Evolutionary conservation across 148 eudicot species (phyloP).

Genomic region (Selenicereus undatus): DNA sequence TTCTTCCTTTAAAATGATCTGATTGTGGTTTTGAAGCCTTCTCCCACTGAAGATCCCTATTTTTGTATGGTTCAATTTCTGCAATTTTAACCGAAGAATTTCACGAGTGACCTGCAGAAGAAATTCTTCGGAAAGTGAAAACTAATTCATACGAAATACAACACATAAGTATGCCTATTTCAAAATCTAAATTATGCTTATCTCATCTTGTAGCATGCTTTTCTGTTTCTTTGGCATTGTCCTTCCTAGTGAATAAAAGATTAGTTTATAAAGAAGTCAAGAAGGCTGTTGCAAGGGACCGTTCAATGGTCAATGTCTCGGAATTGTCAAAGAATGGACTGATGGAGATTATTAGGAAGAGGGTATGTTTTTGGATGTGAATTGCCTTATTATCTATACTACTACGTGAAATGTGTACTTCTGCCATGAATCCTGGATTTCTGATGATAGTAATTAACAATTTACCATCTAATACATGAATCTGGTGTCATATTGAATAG

Average conservation of each 20-base stretch:
- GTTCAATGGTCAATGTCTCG: conserved; percentile 72
- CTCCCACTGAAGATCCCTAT: neutral
- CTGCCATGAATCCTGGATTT: no score
- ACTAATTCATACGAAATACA: neutral
- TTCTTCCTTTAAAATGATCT: neutral
- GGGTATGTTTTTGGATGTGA: conserved; percentile 43
- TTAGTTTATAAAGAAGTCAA: conserved; percentile 85
- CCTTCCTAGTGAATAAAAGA: conserved; percentile 69
- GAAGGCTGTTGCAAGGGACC: conserved; percentile 88
- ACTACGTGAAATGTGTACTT: neutral
- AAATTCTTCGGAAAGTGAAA: neutral
- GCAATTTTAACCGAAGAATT: neutral
- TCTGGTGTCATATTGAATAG: conserved; percentile 34
- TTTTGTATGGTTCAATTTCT: no score
- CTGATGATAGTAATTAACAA: neutral
- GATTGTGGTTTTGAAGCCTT: neutral
- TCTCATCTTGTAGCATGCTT: neutral
- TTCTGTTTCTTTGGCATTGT: conserved; percentile 7
- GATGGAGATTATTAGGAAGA: conserved; percentile 92
- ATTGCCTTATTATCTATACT: neutral
- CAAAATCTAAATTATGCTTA: neutral
- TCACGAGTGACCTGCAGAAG: neutral
- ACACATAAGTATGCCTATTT: neutral
- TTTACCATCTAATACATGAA: neutral
- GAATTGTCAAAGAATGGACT: conserved; percentile 87